Evolutionary conservation across 768 basidiomycete species (phyloP).

Genomic region (Pleurotus tuber-regium): DNA sequence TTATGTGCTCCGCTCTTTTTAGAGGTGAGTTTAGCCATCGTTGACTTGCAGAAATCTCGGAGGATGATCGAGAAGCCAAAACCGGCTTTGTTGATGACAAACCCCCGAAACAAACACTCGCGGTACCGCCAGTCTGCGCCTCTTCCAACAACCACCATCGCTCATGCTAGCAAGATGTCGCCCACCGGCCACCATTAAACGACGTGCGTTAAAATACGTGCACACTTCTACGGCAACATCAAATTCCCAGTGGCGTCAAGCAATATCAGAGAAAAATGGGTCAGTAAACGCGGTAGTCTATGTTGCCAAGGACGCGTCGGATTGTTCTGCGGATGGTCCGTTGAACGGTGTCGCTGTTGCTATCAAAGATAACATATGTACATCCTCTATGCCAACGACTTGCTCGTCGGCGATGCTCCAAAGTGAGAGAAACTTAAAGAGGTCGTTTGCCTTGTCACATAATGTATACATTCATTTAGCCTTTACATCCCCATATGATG

Average conservation of each 20-base stretch:
- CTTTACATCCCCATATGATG: conserved; percentile 80
- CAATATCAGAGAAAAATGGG: conserved; percentile 35
- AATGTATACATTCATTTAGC: no score
- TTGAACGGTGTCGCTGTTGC: conserved; percentile 54
- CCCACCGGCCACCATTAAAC: not conserved
- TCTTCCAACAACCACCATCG: not conserved
- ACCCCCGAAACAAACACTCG: conserved; percentile 12
- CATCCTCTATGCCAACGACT: conserved; percentile 56
- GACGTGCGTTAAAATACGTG: no score
- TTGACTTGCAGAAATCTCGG: not conserved
- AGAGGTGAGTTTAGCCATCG: conserved; percentile 5
- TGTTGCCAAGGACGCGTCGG: conserved; percentile 49
- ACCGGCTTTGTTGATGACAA: not conserved
- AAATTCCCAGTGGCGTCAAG: conserved; percentile 24
- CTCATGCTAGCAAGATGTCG: conserved; percentile 7
- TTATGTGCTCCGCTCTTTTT: conserved; percentile 5
- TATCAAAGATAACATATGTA: conserved; percentile 88
- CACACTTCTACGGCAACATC: conserved; percentile 1
- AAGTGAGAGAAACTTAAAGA: conserved; percentile 35
- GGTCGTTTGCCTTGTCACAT: no score
- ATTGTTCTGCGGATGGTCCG: conserved; percentile 29
- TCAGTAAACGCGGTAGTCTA: conserved; percentile 57
- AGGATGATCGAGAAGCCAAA: not conserved
- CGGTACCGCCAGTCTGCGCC: not conserved
- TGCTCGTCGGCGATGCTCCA: conserved; percentile 78